Evolutionary conservation across 2,329 filamentous ascomycete species (phyloP).

Genomic region (Curvularia spicifera): DNA sequence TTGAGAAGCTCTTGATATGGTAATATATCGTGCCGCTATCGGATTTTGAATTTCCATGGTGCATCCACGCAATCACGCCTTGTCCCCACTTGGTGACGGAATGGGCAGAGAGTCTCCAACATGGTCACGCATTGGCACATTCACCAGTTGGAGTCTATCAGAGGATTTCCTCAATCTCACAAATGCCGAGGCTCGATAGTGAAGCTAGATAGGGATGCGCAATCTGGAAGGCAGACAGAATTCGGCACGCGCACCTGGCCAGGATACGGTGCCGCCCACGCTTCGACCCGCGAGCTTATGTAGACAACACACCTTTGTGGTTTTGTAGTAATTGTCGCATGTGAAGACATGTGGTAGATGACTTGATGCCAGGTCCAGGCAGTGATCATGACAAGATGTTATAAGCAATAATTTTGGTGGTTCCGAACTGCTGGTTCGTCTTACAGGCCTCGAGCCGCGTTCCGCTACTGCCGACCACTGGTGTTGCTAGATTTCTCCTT

Average conservation of each 20-base stretch:
- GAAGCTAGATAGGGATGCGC: neutral
- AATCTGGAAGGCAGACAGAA: neutral
- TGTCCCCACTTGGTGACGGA: conserved; percentile 41
- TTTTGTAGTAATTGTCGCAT: neutral
- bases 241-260: neutral
- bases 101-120: conserved; percentile 11
- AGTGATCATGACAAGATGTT: neutral
- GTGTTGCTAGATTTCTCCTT: neutral
- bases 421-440: neutral
- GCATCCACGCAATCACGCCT: conserved; percentile 37
- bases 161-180: no score
- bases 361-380: neutral
- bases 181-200: neutral
- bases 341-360: neutral
- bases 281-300: neutral
- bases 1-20: neutral
- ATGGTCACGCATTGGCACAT: neutral
- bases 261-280: neutral
- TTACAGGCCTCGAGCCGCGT: neutral
- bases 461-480: neutral
- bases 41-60: conserved; percentile 14
- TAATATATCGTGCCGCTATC: conserved; percentile 4
- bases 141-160: neutral
- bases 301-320: neutral
- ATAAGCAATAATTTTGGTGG: neutral